Evolutionary conservation across 495 filamentous ascomycete genomes (phyloP).

Genomic region (Daldinia vernicosa): DNA sequence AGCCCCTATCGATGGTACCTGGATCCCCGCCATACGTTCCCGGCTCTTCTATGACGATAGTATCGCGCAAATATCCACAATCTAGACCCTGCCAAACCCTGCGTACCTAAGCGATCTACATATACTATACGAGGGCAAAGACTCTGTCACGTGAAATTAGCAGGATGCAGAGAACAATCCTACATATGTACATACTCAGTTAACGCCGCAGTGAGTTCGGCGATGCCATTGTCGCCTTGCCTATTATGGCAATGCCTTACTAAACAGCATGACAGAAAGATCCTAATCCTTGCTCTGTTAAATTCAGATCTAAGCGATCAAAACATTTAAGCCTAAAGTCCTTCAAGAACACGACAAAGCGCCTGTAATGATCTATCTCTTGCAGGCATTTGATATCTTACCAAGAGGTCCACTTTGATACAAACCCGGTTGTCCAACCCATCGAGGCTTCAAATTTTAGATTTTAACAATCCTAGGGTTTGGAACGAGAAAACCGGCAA

Average conservation of each 20-base stretch:
- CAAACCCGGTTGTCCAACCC: neutral
- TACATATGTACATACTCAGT: neutral
- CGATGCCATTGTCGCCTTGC: neutral
- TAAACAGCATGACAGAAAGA: neutral
- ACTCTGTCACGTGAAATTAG: neutral
- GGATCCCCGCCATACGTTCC: neutral
- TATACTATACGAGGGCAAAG: neutral
- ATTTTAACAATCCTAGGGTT: neutral
- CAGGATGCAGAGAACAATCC: neutral
- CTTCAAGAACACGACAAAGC: neutral
- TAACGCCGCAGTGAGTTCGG: neutral
- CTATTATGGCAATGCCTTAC: neutral
- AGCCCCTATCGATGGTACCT: neutral
- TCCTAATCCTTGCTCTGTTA: neutral
- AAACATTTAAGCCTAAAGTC: neutral
- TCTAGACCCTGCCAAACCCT: neutral
- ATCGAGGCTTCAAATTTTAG: neutral
- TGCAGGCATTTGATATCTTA: neutral
- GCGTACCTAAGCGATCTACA: neutral
- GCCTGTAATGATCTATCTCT: neutral
- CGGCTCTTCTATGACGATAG: neutral
- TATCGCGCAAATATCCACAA: neutral
- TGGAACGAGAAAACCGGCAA: neutral
- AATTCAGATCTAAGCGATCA: neutral
- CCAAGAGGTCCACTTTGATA: neutral